A percentile compares a stretch with the other conserved stretches of the same genome.
Evolutionary conservation across 768 basidiomycete species (phyloP).

Genomic region (Collybia mongolica): DNA sequence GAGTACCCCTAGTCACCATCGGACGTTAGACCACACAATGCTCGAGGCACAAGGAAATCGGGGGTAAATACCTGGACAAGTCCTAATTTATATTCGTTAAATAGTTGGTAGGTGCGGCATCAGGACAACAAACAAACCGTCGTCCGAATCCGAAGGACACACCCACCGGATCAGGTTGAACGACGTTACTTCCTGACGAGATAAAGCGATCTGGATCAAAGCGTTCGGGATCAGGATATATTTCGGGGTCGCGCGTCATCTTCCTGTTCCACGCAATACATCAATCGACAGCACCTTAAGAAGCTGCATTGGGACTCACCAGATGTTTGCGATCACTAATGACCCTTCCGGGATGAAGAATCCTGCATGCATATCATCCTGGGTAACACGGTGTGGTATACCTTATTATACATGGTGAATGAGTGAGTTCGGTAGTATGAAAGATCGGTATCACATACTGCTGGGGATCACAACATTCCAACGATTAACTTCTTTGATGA

Average conservation of each 20-base stretch:
- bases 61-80: too few relatives aligned
- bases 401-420: conserved; percentile 3
- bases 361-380: conserved; percentile 13
- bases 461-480: conserved; percentile 24
- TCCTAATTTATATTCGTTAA: too few relatives aligned
- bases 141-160: conserved; percentile 48
- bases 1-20: conserved; percentile 43
- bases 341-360: conserved; percentile 14
- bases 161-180: conserved; percentile 33
- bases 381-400: conserved; percentile 12
- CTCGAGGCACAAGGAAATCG: not conserved
- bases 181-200: conserved; percentile 6
- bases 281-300: not conserved
- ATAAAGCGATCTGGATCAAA: conserved; percentile 40
- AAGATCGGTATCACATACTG: conserved; percentile 17
- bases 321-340: conserved; percentile 12
- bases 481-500: conserved; percentile 27
- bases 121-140: conserved; percentile 17
- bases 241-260: conserved; percentile 19
- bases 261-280: conserved; percentile 13
- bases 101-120: too few relatives aligned
- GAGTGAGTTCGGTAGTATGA: not conserved
- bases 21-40: conserved; percentile 11
- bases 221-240: conserved; percentile 21
- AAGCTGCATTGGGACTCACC: conserved; percentile 5